Conservation (phyloP, 2,329 filamentous ascomycete genomes). For the Aureobasidium vineae region DNA sequence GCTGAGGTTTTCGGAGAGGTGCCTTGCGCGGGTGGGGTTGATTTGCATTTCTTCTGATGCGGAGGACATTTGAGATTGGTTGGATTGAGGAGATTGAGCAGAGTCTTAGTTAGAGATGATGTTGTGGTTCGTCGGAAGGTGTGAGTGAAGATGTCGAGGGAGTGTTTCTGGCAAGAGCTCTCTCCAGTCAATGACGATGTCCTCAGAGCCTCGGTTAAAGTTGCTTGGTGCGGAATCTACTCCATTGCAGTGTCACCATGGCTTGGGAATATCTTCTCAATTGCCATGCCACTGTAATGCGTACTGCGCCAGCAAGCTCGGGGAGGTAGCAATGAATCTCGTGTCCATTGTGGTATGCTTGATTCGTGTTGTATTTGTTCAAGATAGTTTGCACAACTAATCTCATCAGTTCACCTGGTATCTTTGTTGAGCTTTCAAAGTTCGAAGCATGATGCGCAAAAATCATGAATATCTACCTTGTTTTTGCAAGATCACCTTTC, state of each 20-base stretch:
- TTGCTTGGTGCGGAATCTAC: not conserved
- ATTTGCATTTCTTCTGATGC: conserved; percentile 35
- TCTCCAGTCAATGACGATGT: not conserved
- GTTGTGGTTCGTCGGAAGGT: not conserved
- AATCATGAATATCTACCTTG: not conserved
- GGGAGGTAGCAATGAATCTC: rapidly evolving
- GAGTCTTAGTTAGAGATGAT: not conserved
- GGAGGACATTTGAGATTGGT: conserved; percentile 1
- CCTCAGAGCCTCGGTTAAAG: not conserved
- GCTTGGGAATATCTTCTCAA: not conserved
- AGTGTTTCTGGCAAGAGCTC: not conserved
- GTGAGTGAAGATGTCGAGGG: not conserved
- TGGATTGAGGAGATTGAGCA: not conserved
- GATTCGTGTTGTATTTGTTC: too few relatives aligned
- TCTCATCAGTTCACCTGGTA: rapidly evolving
- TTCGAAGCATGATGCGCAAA: not conserved
- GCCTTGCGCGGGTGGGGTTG: conserved; percentile 47
- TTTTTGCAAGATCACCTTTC: rapidly evolving
- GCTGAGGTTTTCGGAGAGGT: conserved; percentile 47
- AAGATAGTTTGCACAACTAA: not conserved
- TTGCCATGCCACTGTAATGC: not conserved
- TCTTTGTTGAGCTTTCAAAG: not conserved
- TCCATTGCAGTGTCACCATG: not conserved
- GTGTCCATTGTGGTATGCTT: not conserved
- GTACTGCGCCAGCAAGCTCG: too few relatives aligned